phyloP scores from a whole-genome alignment of 2,329 filamentous ascomycete genomes.

The Grosmannia penicillata region DNA sequence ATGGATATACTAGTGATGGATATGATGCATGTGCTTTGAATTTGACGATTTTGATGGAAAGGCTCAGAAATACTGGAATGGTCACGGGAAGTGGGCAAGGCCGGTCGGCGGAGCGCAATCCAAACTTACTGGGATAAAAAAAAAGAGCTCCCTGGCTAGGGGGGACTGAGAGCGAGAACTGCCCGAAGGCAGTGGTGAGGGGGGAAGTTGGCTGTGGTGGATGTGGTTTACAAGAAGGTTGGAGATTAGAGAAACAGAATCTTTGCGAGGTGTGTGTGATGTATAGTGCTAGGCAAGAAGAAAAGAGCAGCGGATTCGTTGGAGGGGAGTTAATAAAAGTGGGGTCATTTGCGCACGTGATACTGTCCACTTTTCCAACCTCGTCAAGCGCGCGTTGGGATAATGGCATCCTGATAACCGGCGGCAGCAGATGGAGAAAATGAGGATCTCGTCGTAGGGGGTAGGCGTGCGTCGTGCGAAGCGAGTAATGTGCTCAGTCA shows the following conservation, averaged over 20 bases:
- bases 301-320: slow-evolving; percentile 6
- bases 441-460: too few relatives aligned
- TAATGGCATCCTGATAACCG: too few relatives aligned
- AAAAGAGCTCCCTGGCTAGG: too few relatives aligned
- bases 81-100: not conserved
- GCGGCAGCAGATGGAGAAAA: too few relatives aligned
- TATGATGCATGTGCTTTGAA: slow-evolving; percentile 7
- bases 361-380: too few relatives aligned
- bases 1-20: slow-evolving; percentile 1
- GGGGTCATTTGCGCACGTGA: too few relatives aligned
- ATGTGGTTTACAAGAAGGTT: not conserved
- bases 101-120: not conserved
- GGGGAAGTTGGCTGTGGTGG: not conserved
- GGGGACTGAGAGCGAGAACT: not conserved
- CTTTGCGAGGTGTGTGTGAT: slow-evolving; percentile 8
- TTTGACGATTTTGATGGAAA: slow-evolving; percentile 7
- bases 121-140: not conserved
- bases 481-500: too few relatives aligned
- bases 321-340: slow-evolving; percentile 3
- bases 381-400: too few relatives aligned
- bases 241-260: slow-evolving; percentile 7
- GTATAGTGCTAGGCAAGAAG: slow-evolving; percentile 7
- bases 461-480: too few relatives aligned
- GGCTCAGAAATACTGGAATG: not conserved
- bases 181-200: not conserved